Evolutionary conservation across 1,284 basidiomycete species (phyloP).

Genomic region (Ganoderma lingzhi): DNA sequence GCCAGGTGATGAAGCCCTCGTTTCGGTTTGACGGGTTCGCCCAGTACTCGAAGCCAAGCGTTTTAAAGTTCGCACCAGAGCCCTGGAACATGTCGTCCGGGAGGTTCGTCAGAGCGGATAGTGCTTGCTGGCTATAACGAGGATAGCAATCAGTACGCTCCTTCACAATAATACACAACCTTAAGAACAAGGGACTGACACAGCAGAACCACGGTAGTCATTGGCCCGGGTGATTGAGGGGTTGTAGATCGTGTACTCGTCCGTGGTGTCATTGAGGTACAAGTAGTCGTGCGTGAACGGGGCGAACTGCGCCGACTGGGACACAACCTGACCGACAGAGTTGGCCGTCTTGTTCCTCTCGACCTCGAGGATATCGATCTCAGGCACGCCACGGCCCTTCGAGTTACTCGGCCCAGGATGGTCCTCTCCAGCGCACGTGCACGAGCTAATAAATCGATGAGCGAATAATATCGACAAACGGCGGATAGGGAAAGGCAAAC

Average conservation of each 20-base stretch:
- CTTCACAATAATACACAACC: too few relatives aligned
- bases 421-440: conserved; percentile 82
- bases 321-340: conserved; percentile 60
- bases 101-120: conserved; percentile 58
- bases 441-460: conserved; percentile 47
- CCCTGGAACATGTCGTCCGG: conserved; percentile 66
- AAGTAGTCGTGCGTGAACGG: conserved; percentile 68
- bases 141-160: background rate
- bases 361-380: conserved; percentile 87
- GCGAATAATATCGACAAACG: background rate
- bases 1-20: conserved; percentile 74
- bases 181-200: conserved; percentile 33
- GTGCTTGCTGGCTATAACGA: conserved; percentile 57
- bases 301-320: conserved; percentile 71
- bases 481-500: conserved; percentile 20
- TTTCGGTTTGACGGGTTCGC: conserved; percentile 59
- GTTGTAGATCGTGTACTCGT: conserved; percentile 56
- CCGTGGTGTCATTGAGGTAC: conserved; percentile 51
- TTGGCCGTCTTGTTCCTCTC: conserved; percentile 59
- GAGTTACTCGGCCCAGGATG: conserved; percentile 81
- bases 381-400: conserved; percentile 83
- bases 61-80: conserved; percentile 52
- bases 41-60: conserved; percentile 73
- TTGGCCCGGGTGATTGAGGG: conserved; percentile 43
- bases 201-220: conserved; percentile 42